Base-by-base conservation (phyloP, 2,329 filamentous ascomycete genomes). In the Didymella pinodella region DNA sequence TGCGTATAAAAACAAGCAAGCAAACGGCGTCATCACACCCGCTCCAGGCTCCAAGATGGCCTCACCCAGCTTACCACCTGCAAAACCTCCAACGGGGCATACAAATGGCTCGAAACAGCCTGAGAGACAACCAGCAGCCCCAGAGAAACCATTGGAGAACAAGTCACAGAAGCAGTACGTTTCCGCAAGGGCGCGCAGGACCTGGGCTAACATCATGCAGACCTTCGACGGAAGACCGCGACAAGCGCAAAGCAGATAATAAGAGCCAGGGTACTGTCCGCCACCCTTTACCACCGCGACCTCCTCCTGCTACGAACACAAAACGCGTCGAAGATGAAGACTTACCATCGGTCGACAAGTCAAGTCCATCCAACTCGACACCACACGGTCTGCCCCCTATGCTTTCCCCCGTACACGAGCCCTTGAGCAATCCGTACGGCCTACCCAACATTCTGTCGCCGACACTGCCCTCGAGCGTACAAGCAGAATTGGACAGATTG, bases 1-100 rank as follows among this genome's bases (percentile, higher is more conserved):
- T 41, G 85, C 84, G 38, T 89, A 88, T 74, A 87, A 85, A 74
- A 84, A 81, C 60, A 86, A 86, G 65, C 73, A 80, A 69, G 81
- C 70, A 3, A 76, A 70, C 57, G 75, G 73, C 46, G 61, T 70
- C 52, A 65, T 65, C 25, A 68, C 72, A 2, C 63, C 72, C 11
- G 65, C 54, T 11, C 65, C 73, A 12, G 63, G 66, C 26, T 70
- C 69, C 4, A 76, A 76, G 62, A 70, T 72, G 29, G 63, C 52
- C n/a, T 75, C 72, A 25, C 69, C 72, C 3, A 69, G 63, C 18
- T 56, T 68, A 25, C 59, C 56, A 10, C 67, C 71, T 5, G 63
- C 70, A 2, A 74, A 71, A 55, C 58, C 66, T 22, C 41, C 57
- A 18, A 32, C 55, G 4, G 54, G 61, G 14, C 71, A 71, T 26